These are phyloP conservation scores for Eudorina sp. DNA, from an alignment of 139 green algal species.

Conservation along the genomic window DNA sequence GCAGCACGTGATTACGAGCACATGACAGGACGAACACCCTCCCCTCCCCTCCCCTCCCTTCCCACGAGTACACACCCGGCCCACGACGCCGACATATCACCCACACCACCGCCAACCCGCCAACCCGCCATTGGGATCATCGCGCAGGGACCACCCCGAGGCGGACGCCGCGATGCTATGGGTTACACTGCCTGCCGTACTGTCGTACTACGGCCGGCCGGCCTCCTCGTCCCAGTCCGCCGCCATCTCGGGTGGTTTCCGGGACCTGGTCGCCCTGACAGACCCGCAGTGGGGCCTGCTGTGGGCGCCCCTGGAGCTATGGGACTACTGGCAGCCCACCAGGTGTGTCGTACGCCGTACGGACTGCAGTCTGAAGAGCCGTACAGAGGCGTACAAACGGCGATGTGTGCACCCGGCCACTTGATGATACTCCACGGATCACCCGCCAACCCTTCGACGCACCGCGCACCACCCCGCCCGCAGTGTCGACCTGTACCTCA, in stretches of 20 bases:
- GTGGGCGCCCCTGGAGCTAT: neutral
- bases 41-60: neutral
- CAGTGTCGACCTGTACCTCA: conserved; percentile 52
- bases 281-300: conserved; percentile 43
- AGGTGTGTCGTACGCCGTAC: too few species aligned
- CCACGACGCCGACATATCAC: too few species aligned
- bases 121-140: too few species aligned
- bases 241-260: neutral
- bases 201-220: conserved; percentile 15
- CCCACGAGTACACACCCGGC: neutral
- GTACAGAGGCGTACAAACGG: too few species aligned
- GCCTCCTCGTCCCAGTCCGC: neutral
- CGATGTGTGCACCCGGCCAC: too few species aligned
- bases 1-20: neutral
- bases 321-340: neutral
- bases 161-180: conserved; percentile 19
- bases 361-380: too few species aligned
- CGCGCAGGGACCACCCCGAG: neutral
- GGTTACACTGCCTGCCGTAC: neutral
- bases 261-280: conserved; percentile 21
- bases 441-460: neutral
- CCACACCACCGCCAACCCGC: too few species aligned
- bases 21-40: neutral
- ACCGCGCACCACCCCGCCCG: neutral
- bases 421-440: too few species aligned